Evolutionary conservation across 176 grass and related monocot genomes (phyloP).

Genomic region (Hsuehochloa calcarea): DNA sequence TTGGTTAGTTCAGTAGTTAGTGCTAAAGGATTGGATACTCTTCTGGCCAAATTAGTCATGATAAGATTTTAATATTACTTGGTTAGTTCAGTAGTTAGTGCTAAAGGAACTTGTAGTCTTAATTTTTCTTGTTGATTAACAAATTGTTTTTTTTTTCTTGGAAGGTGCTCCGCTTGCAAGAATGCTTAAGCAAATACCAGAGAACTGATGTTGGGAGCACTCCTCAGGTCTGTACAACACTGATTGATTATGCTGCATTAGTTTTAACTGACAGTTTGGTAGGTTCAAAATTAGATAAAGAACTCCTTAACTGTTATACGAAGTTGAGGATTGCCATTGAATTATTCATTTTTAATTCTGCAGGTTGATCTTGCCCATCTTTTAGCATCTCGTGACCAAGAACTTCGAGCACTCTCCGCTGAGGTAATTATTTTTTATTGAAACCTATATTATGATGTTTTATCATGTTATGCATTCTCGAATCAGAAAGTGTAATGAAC

Average conservation of each 20-base stretch:
- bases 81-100: no score
- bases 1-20: not conserved
- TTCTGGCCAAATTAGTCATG: conserved; percentile 4
- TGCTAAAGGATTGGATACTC: not conserved
- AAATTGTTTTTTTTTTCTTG: conserved; percentile 27
- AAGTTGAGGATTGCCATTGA: conserved; percentile 2
- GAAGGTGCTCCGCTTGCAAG: conserved; percentile 93
- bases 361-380: conserved; percentile 97
- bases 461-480: not conserved
- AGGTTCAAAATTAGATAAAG: not conserved
- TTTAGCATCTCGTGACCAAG: conserved; percentile 94
- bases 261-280: not conserved
- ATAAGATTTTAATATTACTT: not conserved
- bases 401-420: conserved; percentile 82
- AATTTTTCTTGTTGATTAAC: not conserved
- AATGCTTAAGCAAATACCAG: conserved; percentile 98
- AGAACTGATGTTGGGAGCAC: conserved; percentile 79
- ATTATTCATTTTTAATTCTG: conserved; percentile 30
- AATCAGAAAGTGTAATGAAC: no score
- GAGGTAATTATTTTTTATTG: conserved; percentile 59
- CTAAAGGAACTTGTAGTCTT: no score
- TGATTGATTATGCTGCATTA: not conserved
- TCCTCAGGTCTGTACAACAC: conserved; percentile 57
- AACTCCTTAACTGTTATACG: not conserved
- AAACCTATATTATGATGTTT: not conserved